A percentile compares a stretch with the other conserved stretches of the same genome.
Conservation (phyloP, 306 rosid genomes). For the Chamaecrista fasciculata region DNA sequence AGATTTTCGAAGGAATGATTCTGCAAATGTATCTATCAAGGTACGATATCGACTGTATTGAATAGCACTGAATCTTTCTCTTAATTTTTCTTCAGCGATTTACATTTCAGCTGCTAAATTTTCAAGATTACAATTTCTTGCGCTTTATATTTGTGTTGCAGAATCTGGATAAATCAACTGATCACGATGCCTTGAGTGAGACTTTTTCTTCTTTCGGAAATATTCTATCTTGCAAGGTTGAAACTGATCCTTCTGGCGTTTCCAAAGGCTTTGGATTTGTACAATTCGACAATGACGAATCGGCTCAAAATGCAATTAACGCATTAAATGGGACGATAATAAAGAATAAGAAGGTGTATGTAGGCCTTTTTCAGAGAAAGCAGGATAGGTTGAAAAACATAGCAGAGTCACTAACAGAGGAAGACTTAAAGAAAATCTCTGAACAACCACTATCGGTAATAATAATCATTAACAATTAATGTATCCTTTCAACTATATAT, state of each 20-base stretch:
- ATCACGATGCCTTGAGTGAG: conserved; percentile 61
- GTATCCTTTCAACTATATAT: no score
- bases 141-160: conserved; percentile 29
- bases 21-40: conserved; percentile 62
- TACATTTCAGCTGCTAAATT: no score
- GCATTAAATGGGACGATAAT: conserved; percentile 66
- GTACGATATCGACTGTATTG: conserved; percentile 12
- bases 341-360: conserved; percentile 59
- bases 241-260: conserved; percentile 41
- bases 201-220: conserved; percentile 61
- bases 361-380: conserved; percentile 57
- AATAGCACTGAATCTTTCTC: not conserved
- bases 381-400: conserved; percentile 65
- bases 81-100: not conserved
- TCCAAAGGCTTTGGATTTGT: conserved; percentile 68
- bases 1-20: conserved; percentile 65
- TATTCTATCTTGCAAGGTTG: conserved; percentile 63
- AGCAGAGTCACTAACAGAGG: conserved; percentile 50
- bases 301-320: conserved; percentile 65
- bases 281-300: conserved; percentile 53
- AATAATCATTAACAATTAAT: no score
- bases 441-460: conserved; percentile 42
- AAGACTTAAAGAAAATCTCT: conserved; percentile 41
- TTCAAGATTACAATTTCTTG: not conserved
- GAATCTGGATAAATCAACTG: conserved; percentile 75